A percentile compares a stretch with the other conserved stretches of the same genome.
phyloP scores from a whole-genome alignment of 495 filamentous ascomycete species.

The Aspergillus avenaceus region DNA sequence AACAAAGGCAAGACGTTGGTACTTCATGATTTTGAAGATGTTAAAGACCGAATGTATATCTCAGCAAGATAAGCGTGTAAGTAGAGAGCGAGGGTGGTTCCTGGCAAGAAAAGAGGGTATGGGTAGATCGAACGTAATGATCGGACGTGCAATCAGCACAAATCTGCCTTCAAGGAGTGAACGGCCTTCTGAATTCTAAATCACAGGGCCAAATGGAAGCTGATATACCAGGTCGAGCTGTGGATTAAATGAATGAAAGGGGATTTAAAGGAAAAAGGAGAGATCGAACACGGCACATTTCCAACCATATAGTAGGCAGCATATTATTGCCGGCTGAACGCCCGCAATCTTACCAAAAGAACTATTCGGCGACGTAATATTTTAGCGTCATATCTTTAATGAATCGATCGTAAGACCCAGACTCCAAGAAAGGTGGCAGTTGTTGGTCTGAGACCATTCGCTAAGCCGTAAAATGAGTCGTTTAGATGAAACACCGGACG shows the following conservation, averaged over 20 bases:
- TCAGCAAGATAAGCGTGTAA: neutral
- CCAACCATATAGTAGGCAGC: neutral
- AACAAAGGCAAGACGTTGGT: conserved; percentile 24
- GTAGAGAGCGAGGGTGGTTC: neutral
- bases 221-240: conserved; percentile 26
- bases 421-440: neutral
- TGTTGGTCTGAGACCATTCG: conserved; percentile 8
- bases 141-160: conserved; percentile 22
- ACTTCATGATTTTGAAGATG: conserved; percentile 25
- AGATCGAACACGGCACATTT: neutral
- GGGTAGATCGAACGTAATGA: conserved; percentile 14
- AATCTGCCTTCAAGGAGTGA: conserved; percentile 23
- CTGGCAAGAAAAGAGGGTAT: conserved; percentile 1
- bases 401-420: neutral
- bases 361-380: conserved; percentile 3
- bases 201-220: conserved; percentile 19
- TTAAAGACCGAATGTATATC: neutral
- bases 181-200: conserved; percentile 30
- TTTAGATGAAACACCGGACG: conserved; percentile 30
- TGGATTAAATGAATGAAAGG: conserved; percentile 6
- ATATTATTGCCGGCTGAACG: neutral
- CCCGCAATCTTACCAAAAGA: conserved; percentile 19
- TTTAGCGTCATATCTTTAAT: conserved; percentile 8
- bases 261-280: conserved; percentile 2
- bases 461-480: conserved; percentile 22